These are phyloP conservation scores for Eudorina sp. DNA, from an alignment of 139 green algal genomes.

Conservation along the genomic window DNA sequence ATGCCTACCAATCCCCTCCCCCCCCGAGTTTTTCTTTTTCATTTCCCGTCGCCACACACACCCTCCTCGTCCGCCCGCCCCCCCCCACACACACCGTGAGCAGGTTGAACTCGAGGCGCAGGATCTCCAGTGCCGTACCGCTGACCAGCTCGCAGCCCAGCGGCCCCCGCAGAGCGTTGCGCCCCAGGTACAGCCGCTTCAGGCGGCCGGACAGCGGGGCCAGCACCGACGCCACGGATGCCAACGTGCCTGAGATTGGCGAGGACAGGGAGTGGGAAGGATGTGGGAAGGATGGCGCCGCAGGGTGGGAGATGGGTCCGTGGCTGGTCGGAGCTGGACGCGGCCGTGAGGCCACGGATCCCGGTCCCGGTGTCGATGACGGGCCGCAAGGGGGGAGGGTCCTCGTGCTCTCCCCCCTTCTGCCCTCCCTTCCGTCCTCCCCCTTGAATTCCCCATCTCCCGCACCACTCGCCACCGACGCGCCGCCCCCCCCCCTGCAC, in stretches of 20 bases:
- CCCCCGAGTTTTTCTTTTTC: no score
- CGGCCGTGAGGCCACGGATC: no score
- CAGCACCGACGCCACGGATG: neutral
- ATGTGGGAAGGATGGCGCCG: neutral
- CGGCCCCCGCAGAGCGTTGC: constrained; percentile 24
- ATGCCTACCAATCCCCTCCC: no score
- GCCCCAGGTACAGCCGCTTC: constrained; percentile 20
- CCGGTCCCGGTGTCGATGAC: no score
- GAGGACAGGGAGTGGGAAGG: neutral
- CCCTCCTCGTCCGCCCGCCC: neutral
- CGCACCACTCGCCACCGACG: no score
- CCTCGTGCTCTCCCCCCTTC: no score
- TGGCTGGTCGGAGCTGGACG: no score
- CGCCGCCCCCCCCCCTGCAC: no score
- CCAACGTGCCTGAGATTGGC: neutral
- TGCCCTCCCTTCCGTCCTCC: no score
- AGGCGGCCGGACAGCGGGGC: neutral
- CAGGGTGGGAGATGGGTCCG: neutral
- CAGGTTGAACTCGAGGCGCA: constrained; percentile 36
- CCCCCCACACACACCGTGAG: neutral
- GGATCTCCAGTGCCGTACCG: constrained; percentile 7
- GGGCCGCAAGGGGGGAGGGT: no score
- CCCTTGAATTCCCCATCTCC: no score
- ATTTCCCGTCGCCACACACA: no score
- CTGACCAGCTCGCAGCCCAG: constrained; percentile 30